These are phyloP conservation scores for Coemansia sp. DNA, from an alignment of 192 early-diverging fungal genomes.

Conservation along the genomic window DNA sequence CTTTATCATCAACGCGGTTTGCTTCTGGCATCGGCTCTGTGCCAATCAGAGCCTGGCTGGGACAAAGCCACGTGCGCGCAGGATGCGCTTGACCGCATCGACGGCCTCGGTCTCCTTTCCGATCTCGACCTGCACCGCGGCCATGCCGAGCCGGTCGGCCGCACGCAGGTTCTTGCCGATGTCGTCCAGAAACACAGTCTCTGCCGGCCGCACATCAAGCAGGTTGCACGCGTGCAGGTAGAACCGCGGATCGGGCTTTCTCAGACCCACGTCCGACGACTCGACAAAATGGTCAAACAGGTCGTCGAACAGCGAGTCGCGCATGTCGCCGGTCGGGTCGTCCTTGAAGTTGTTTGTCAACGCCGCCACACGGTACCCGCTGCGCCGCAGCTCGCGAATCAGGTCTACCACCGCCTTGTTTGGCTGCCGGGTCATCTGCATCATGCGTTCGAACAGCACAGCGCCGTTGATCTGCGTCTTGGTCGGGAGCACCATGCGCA, in stretches of 20 bases:
- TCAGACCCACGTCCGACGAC: constrained; percentile 70
- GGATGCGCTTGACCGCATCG: constrained; percentile 19
- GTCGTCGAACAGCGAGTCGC: constrained; percentile 29
- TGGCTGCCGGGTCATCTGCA: constrained; percentile 26
- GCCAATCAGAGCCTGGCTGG: not conserved
- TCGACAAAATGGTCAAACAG: constrained; percentile 78
- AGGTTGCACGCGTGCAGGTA: constrained; percentile 72
- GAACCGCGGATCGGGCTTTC: constrained; percentile 80
- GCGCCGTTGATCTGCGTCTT: constrained; percentile 21
- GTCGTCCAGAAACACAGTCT: constrained; percentile 83
- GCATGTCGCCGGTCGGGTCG: constrained; percentile 14
- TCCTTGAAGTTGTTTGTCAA: constrained; percentile 82
- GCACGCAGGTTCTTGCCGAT: constrained; percentile 75
- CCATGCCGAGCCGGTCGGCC: constrained; percentile 71
- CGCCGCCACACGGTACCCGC: constrained; percentile 70
- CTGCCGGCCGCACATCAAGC: constrained; percentile 63
- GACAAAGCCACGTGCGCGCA: constrained; percentile 15
- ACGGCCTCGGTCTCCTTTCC: constrained; percentile 35
- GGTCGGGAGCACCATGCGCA: constrained; percentile 28
- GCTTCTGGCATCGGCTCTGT: not conserved
- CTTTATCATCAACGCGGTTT: too few species aligned
- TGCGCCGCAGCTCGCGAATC: constrained; percentile 35
- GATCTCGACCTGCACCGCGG: constrained; percentile 61
- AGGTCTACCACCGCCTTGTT: constrained; percentile 30
- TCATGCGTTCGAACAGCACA: constrained; percentile 39